Percentiles rank a stretch among this genome's conserved stretches.
phyloP scores from a whole-genome alignment of 2,329 filamentous ascomycete species.

The Penicillium capsulatum region DNA sequence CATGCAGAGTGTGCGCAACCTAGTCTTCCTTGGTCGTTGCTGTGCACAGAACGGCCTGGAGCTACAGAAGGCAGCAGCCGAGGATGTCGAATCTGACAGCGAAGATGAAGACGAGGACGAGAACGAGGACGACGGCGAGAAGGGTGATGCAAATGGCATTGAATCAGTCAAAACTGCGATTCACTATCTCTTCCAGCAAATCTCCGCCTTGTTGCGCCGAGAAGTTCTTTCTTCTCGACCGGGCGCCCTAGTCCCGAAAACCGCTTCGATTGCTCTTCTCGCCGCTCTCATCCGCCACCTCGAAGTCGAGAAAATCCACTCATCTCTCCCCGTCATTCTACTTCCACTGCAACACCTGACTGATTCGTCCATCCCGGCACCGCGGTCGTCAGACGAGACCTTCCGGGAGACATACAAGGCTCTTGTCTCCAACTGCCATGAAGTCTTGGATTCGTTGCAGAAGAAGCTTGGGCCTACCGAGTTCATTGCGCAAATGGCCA shows the following conservation, averaged over 20 bases:
- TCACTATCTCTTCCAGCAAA: slow-evolving; percentile 71
- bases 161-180: slow-evolving; percentile 50
- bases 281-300: slow-evolving; percentile 64
- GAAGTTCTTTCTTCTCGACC: slow-evolving; percentile 62
- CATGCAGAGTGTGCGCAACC: slow-evolving; percentile 71
- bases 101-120: slow-evolving; percentile 48
- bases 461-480: slow-evolving; percentile 75
- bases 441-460: slow-evolving; percentile 77
- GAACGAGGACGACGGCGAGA: slow-evolving; percentile 34
- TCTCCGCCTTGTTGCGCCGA: slow-evolving; percentile 73
- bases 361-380: slow-evolving; percentile 68
- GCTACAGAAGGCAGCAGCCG: slow-evolving; percentile 39
- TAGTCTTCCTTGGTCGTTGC: slow-evolving; percentile 72
- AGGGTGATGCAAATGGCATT: slow-evolving; percentile 13
- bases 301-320: slow-evolving; percentile 53
- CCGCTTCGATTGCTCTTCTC: slow-evolving; percentile 69
- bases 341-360: slow-evolving; percentile 77
- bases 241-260: slow-evolving; percentile 66
- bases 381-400: slow-evolving; percentile 64
- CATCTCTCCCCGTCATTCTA: slow-evolving; percentile 62
- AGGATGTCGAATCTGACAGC: slow-evolving; percentile 38
- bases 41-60: slow-evolving; percentile 55
- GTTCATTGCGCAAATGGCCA: slow-evolving; percentile 70
- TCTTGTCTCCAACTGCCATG: slow-evolving; percentile 67
- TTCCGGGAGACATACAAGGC: slow-evolving; percentile 67